Conservation (phyloP, 345 rosid species). For the Eucalyptus polybractea region DNA sequence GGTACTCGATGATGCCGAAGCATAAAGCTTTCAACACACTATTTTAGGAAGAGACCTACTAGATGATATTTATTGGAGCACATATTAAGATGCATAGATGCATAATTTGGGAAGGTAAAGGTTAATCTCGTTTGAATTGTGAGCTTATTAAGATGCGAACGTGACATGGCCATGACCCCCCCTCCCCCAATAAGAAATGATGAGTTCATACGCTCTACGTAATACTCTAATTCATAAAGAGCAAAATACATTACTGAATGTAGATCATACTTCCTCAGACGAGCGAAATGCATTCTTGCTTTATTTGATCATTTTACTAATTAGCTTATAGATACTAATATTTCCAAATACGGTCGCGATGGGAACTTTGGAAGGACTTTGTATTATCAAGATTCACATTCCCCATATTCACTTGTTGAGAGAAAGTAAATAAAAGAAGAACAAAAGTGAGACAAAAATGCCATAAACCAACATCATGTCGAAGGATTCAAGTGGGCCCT, state of each 20-base stretch:
- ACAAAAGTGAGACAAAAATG: neutral
- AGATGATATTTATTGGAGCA: neutral
- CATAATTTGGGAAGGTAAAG: neutral
- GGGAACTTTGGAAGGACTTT: neutral
- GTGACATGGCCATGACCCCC: neutral
- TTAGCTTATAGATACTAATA: neutral
- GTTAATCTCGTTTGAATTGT: neutral
- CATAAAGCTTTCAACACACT: neutral
- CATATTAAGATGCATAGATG: neutral
- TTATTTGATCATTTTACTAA: neutral
- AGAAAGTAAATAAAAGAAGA: neutral
- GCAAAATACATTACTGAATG: accelerated
- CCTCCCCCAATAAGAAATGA: neutral
- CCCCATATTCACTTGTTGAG: neutral
- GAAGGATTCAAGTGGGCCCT: neutral
- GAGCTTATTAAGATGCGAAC: neutral
- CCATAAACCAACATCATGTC: neutral
- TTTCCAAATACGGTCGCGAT: neutral
- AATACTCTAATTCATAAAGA: neutral
- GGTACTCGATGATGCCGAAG: neutral
- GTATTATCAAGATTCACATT: neutral
- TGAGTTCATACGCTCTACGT: neutral
- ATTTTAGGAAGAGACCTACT: neutral
- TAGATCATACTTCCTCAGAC: neutral
- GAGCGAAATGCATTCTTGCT: neutral